Base-by-base conservation (phyloP, 768 basidiomycete genomes). In the Phanerochaete carnosa region DNA sequence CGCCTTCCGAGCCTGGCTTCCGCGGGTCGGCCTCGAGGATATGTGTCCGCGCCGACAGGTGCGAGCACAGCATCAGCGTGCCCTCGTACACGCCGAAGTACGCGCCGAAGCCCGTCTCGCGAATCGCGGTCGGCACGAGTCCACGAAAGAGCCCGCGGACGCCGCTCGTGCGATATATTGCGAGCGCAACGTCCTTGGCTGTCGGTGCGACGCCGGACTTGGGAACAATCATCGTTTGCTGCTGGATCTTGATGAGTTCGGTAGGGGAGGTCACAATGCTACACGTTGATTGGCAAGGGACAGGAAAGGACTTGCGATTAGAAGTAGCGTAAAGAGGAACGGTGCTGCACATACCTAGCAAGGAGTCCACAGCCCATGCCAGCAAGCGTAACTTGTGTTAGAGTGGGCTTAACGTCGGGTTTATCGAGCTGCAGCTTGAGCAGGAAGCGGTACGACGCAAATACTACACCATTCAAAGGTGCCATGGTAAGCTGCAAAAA, bases 191-290 rank as follows among this genome's bases (percentile, higher is more conserved):
- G n/a, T n/a, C n/a, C n/a, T 76, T 81, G 76, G 55, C 75, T 47
- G 67, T 26, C 72, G 49, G 75, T 67, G 12, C 69, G 53, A 47
- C 52, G 60, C 19, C 30, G 30, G 32, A 35, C 12, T 59, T 29
- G 4, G 60, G 58, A 37, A 64, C 45, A 45, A 62, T 63, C 51
- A 81, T 73, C 30, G 83, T 80, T 65, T 93, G n/a, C 65, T 91
- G 89, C 33, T 88, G 82, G 70, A 95, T 92, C 78, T 96, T 96
- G 75, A 96, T 79, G 1, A 95, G 81, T 64, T 96, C 95, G 8
- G 87, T 90, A 0, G 94, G 94, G 1, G 90, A 87, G 2, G 92
- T 90, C 58, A 95, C 72, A 11, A n/a, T 91, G 89, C 33, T 88
- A 82, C 70, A 95, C 92, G 78, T 96, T 96, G 75, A 96, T 79